These are phyloP conservation scores for Chaetomium sp. DNA, from an alignment of 2,329 filamentous ascomycete genomes.

Conservation along the genomic window DNA sequence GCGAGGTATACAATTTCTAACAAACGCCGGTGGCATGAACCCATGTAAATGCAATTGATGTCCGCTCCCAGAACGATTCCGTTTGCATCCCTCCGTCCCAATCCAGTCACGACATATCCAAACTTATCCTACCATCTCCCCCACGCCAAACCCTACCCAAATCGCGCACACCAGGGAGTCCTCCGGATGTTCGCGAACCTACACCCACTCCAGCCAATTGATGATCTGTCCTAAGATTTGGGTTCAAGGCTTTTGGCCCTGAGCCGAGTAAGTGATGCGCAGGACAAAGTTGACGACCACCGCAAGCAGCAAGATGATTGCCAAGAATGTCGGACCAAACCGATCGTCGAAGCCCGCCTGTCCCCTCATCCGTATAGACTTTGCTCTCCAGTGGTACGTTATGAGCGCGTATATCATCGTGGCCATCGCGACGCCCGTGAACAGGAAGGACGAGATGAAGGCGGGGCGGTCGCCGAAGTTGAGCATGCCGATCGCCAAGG, in stretches of 20 bases:
- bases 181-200: not conserved
- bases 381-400: conserved; percentile 96
- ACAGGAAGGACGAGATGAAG: conserved; percentile 90
- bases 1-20: conserved; percentile 7
- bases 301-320: conserved; percentile 80
- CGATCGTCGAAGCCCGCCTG: conserved; percentile 97
- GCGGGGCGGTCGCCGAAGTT: conserved; percentile 96
- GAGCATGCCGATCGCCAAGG: conserved; percentile 92
- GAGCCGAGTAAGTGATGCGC: conserved; percentile 59
- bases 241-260: conserved; percentile 38
- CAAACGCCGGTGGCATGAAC: conserved; percentile 20
- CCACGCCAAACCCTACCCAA: not conserved
- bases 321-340: conserved; percentile 87
- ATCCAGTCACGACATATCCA: conserved; percentile 12
- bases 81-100: not conserved
- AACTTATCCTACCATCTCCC: conserved; percentile 6
- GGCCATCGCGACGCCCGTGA: conserved; percentile 90
- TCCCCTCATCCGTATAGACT: conserved; percentile 85
- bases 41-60: conserved; percentile 20
- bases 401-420: conserved; percentile 94
- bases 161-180: not conserved
- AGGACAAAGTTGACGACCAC: conserved; percentile 97
- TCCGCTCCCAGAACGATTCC: not conserved
- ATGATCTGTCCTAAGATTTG: too few species aligned
- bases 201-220: not conserved